phyloP scores from a whole-genome alignment of 2,329 filamentous ascomycete species.

The Gliomastix tumulicola region DNA sequence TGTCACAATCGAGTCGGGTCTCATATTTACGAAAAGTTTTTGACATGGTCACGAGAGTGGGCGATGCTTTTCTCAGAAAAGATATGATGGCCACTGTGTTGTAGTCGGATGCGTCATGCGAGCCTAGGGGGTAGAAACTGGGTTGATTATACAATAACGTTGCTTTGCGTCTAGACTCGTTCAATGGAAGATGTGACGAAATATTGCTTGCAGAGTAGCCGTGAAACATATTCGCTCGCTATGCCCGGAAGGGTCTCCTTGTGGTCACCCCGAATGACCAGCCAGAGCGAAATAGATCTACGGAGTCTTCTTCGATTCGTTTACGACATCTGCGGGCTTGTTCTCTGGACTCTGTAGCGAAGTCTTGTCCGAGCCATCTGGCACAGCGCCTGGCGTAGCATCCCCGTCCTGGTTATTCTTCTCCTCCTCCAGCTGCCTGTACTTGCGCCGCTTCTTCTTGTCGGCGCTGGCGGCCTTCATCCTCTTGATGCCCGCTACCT shows the following conservation, averaged over 20 bases:
- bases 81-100: constrained; percentile 41
- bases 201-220: too few species aligned
- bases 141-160: constrained; percentile 52
- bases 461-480: constrained; percentile 67
- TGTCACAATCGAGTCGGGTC: constrained; percentile 43
- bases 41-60: constrained; percentile 46
- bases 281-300: too few species aligned
- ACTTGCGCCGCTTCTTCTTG: constrained; percentile 82
- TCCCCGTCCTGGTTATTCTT: constrained; percentile 17
- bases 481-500: constrained; percentile 56
- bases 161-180: constrained; percentile 27
- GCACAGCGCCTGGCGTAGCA: background rate
- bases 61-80: constrained; percentile 38
- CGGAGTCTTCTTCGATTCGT: too few species aligned
- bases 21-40: constrained; percentile 53
- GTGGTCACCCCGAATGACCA: too few species aligned
- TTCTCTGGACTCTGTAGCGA: too few species aligned
- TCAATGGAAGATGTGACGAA: constrained; percentile 20
- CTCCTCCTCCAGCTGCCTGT: constrained; percentile 52
- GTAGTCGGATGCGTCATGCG: constrained; percentile 40
- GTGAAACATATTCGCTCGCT: too few species aligned
- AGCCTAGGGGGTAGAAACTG: constrained; percentile 42
- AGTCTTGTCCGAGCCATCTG: too few species aligned
- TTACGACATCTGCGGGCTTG: too few species aligned
- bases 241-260: too few species aligned